Evolutionary conservation across 164 flowering plant genomes (phyloP), one percentile per base, ranked within the genome.

Genomic region (Annona squamosa): DNA sequence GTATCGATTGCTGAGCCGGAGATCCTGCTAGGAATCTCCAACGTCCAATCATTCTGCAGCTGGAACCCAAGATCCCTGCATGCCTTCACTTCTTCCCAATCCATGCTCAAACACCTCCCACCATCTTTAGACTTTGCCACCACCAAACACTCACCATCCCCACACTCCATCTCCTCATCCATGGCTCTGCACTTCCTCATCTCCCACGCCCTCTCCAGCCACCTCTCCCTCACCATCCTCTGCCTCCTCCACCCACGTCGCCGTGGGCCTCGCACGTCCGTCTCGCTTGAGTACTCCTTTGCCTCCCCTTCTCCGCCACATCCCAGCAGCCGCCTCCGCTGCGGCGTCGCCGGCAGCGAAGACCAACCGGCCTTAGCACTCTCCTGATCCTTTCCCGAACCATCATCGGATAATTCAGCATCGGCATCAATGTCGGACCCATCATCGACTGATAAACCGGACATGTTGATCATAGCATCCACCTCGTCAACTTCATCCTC

Each of bases 1-100:
- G 85, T 82, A 63, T 87, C 89, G 56, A 76, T 72, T 2, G 81
- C 80, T 5, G 88, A 79, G 1, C 68, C 76, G 0, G 87, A 83
- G 52, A 82, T n/a, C 4, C 81, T 65, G 66, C 70, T 41, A 3
- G 85, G 85, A 72, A 75, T 71, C 73, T 85, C 88, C 71, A 84
- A 52, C 84, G 79, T 84, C 18, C 82, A 73, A 67, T 84, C 81
- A 46, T 83, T 85, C 48, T 87, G 87, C 75, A 89, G 72, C 72
- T 88, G 90, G 19, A 90, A 87, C 46, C 94, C 94, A 16, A 90
- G 89, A 68, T 90, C 94, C 47, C 81, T 78, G 63, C 91, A 88
- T 1, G 92, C 94, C 80, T 86, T 90, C 48, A 88, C 87, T 79
- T 90, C 94, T 59, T 83, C 89, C 81, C 85, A 64, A 69, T 85